Conservation (phyloP, 106 monocot genomes). For the Triglochin maritima region DNA sequence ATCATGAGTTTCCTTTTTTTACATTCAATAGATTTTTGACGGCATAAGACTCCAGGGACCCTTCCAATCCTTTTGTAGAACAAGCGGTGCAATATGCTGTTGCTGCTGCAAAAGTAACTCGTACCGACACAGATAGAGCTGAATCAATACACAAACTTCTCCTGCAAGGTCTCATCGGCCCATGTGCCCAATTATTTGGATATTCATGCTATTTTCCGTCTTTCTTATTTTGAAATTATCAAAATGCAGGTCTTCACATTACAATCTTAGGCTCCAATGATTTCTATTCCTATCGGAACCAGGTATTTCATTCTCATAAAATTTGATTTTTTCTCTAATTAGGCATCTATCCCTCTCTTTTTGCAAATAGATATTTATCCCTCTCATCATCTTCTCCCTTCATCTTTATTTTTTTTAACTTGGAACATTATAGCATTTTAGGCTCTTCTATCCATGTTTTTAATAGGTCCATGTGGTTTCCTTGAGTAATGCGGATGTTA, state of each 20-base stretch:
- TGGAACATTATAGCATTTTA: too few species aligned
- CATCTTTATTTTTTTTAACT: too few species aligned
- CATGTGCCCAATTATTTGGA: background rate
- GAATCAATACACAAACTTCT: conserved; percentile 60
- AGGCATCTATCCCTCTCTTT: background rate
- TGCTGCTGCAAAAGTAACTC: conserved; percentile 52
- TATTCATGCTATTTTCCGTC: background rate
- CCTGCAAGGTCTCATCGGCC: conserved; percentile 43
- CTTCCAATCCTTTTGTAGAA: conserved; percentile 86
- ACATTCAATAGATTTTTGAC: background rate
- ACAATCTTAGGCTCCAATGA: conserved; percentile 91
- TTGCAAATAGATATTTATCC: too few species aligned
- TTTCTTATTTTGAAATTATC: background rate
- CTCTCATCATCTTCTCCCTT: too few species aligned
- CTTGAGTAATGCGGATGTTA: too few species aligned
- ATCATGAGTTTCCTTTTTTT: background rate
- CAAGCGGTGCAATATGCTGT: conserved; percentile 83
- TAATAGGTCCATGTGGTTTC: too few species aligned
- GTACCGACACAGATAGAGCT: conserved; percentile 32
- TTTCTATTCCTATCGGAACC: conserved; percentile 88
- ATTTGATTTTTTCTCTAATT: background rate
- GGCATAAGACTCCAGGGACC: conserved; percentile 43
- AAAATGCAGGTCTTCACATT: conserved; percentile 73
- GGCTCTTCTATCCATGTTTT: too few species aligned
- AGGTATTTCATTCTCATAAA: conserved; percentile 29